A percentile compares a stretch with the other conserved stretches of the same genome.
phyloP scores from a whole-genome alignment of 208 protist species.

The Sergeia podlipaevii region DNA sequence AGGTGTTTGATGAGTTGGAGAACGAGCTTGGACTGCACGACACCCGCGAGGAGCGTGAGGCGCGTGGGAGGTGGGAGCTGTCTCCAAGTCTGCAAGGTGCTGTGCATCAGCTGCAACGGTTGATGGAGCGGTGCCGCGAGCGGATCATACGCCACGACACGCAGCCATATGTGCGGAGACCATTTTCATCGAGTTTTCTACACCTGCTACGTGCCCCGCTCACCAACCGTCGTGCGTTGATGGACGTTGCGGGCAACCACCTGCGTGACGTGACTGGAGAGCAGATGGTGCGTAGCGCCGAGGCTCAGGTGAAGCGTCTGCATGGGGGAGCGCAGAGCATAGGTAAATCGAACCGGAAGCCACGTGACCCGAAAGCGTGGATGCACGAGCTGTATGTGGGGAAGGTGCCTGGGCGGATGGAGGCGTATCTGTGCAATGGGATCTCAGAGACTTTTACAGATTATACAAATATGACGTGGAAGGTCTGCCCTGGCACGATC shows the following conservation, averaged over 20 bases:
- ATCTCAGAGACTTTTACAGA: too few relatives aligned
- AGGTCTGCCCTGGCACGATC: too few relatives aligned
- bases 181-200: neutral
- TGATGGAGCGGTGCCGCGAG: conserved; percentile 9
- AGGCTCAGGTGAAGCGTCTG: too few relatives aligned
- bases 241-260: neutral
- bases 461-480: too few relatives aligned
- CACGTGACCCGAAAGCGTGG: too few relatives aligned
- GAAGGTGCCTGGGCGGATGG: too few relatives aligned
- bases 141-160: conserved; percentile 8
- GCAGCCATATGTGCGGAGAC: conserved; percentile 6
- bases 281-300: conserved; percentile 5
- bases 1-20: conserved; percentile 13
- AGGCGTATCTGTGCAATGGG: too few relatives aligned
- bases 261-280: neutral
- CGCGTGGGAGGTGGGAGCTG: conserved; percentile 9
- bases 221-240: neutral
- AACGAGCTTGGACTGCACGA: conserved; percentile 13
- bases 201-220: neutral
- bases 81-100: conserved; percentile 9
- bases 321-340: too few relatives aligned
- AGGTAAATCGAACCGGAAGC: too few relatives aligned
- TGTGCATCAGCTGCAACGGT: conserved; percentile 10
- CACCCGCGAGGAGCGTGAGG: conserved; percentile 4
- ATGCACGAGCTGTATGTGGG: too few relatives aligned